These are phyloP conservation scores for Puccinia hordei DNA, from an alignment of 1,284 basidiomycete genomes.

Conservation along the genomic window DNA sequence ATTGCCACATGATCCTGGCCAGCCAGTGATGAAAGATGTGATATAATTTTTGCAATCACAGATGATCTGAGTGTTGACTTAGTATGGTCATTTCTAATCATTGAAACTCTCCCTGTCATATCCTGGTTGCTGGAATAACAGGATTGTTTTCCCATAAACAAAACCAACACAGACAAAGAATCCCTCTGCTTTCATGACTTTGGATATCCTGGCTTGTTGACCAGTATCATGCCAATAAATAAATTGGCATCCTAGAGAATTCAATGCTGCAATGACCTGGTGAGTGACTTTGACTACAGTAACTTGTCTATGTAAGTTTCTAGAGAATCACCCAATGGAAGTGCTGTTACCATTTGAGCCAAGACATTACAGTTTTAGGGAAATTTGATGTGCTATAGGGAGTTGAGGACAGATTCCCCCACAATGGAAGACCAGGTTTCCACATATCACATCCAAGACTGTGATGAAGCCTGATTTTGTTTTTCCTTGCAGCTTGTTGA, in stretches of 20 bases:
- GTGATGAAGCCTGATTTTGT: neutral
- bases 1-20: constrained; percentile 29
- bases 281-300: constrained; percentile 9
- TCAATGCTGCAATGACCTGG: neutral
- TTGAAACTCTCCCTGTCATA: constrained; percentile 20
- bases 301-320: neutral
- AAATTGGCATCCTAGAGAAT: too few species aligned
- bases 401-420: neutral
- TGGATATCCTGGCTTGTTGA: neutral
- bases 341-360: constrained; percentile 33
- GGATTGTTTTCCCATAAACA: neutral
- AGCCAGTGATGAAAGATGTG: constrained; percentile 20
- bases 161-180: constrained; percentile 18
- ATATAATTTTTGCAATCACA: constrained; percentile 35
- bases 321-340: neutral
- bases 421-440: neutral
- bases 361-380: constrained; percentile 12
- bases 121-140: constrained; percentile 17
- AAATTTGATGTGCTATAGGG: constrained; percentile 7
- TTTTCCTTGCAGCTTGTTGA: constrained; percentile 4
- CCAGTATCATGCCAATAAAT: neutral
- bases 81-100: constrained; percentile 15
- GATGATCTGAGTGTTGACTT: constrained; percentile 22
- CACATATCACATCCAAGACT: neutral
- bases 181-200: constrained; percentile 13